These are phyloP conservation scores for Meyerozyma athensensis DNA, from an alignment of 1,139 yeast species.

Conservation along the genomic window DNA sequence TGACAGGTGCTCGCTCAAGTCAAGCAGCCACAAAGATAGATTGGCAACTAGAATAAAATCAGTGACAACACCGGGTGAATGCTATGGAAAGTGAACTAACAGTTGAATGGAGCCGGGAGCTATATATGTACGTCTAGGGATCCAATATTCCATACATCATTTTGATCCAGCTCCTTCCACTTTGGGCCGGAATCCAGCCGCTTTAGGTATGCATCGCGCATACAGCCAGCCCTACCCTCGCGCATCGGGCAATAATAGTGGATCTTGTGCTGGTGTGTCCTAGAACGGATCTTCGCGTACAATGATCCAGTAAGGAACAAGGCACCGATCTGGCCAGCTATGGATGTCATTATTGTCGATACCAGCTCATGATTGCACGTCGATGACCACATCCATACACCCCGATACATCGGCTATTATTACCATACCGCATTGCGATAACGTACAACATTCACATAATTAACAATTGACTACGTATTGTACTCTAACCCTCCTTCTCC, in stretches of 20 bases:
- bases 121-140: conserved; percentile 1
- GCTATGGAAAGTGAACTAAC: no score
- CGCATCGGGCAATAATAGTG: conserved; percentile 1
- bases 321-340: no score
- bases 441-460: no score
- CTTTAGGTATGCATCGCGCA: conserved; percentile 2
- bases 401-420: not conserved
- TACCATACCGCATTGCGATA: not conserved
- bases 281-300: not conserved
- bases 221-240: not conserved
- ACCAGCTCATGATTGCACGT: no score
- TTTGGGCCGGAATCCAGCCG: conserved; percentile 3
- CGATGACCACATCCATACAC: no score
- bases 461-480: no score
- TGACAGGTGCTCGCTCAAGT: no score
- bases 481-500: conserved; percentile 15
- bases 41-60: no score
- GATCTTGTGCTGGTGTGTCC: not conserved
- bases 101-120: no score
- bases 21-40: no score
- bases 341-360: no score
- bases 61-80: no score
- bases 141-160: conserved; percentile 3
- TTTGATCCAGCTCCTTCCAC: conserved; percentile 3
- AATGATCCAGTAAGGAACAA: not conserved